Evolutionary conservation across 805 yeast species (phyloP).

Genomic region (Hanseniaspora pseudoguilliermondii): DNA sequence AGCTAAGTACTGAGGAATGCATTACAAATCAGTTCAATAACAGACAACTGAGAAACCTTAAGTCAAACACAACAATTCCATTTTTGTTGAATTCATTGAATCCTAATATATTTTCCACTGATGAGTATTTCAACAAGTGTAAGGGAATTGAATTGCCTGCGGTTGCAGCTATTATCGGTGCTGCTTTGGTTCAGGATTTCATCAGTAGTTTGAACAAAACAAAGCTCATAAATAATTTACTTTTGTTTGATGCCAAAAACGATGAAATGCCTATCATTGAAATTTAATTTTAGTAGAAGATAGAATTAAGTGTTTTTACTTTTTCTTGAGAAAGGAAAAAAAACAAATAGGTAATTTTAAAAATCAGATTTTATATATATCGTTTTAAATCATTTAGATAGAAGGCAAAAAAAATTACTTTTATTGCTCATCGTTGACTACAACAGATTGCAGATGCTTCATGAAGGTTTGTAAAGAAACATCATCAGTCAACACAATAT

Average conservation of each 20-base stretch:
- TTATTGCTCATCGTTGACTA: slow-evolving; percentile 42
- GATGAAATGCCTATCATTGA: slow-evolving; percentile 68
- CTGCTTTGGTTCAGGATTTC: slow-evolving; percentile 79
- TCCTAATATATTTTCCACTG: slow-evolving; percentile 23
- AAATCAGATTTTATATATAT: not conserved
- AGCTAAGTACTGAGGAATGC: slow-evolving; percentile 39
- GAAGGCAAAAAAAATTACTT: not conserved
- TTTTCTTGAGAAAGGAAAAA: not conserved
- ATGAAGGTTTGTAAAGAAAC: slow-evolving; percentile 89
- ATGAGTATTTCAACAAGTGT: slow-evolving; percentile 36
- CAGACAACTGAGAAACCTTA: slow-evolving; percentile 4
- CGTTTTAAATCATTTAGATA: not conserved
- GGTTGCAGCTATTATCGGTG: slow-evolving; percentile 78
- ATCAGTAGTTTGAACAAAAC: slow-evolving; percentile 66
- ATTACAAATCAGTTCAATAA: slow-evolving; percentile 1
- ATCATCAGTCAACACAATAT: slow-evolving; percentile 91
- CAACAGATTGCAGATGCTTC: slow-evolving; percentile 84
- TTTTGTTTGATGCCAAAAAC: slow-evolving; percentile 59
- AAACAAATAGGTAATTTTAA: too few relatives aligned
- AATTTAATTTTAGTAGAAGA: slow-evolving; percentile 14
- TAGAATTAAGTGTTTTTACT: not conserved
- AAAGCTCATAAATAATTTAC: slow-evolving; percentile 68
- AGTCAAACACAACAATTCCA: slow-evolving; percentile 45
- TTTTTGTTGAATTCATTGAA: slow-evolving; percentile 22
- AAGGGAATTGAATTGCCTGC: slow-evolving; percentile 60